Conservation (phyloP, 148 eudicot genomes). For the Vaccinium corymbosum region DNA sequence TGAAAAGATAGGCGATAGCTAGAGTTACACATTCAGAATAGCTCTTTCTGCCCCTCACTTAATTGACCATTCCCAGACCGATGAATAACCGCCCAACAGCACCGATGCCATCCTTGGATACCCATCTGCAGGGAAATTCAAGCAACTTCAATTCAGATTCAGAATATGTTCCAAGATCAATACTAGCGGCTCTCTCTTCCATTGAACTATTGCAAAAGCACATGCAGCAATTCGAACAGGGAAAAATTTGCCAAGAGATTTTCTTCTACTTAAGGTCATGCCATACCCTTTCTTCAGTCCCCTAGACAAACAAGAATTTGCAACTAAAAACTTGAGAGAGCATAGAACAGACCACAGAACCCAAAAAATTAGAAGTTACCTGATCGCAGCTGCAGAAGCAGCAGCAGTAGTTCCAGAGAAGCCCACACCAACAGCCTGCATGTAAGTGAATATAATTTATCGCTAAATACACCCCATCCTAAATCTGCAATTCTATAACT, state of each 20-base stretch:
- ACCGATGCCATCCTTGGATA: slow-evolving; percentile 98
- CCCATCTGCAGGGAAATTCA: slow-evolving; percentile 64
- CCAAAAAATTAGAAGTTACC: slow-evolving; percentile 37
- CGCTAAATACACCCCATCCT: background rate
- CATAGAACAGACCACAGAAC: background rate
- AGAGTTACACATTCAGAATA: slow-evolving; percentile 19
- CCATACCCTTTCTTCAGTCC: background rate
- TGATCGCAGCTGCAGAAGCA: slow-evolving; percentile 98
- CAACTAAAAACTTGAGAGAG: background rate
- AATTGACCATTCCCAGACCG: slow-evolving; percentile 50
- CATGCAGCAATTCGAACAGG: background rate
- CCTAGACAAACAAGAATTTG: background rate
- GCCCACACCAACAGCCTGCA: slow-evolving; percentile 96
- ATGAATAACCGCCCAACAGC: slow-evolving; percentile 93
- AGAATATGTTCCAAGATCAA: background rate
- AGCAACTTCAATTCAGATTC: slow-evolving; percentile 15
- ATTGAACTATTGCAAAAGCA: background rate
- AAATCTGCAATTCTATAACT: background rate
- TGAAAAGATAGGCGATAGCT: slow-evolving; percentile 35
- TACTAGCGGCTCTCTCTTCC: background rate
- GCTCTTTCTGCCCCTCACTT: slow-evolving; percentile 20
- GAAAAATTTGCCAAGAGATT: slow-evolving; percentile 1
- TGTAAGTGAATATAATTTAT: slow-evolving; percentile 4
- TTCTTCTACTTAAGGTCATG: background rate
- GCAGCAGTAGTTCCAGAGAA: slow-evolving; percentile 86